These are phyloP conservation scores for Xerocomus nothofagi DNA, from an alignment of 1,284 basidiomycete species.

Conservation along the genomic window DNA sequence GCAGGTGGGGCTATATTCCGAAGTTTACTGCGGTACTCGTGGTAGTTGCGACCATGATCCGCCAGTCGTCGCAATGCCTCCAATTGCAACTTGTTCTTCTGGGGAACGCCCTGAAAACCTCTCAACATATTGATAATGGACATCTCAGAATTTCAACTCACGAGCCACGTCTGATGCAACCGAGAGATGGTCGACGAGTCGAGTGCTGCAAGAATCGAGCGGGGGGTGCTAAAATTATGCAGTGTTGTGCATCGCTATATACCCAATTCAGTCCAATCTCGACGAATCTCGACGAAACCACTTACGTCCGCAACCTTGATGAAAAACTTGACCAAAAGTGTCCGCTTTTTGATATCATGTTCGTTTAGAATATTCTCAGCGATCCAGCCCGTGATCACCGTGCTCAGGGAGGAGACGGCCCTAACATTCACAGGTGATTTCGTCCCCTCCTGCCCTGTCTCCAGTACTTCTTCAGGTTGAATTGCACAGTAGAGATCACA, in stretches of 20 bases:
- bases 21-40: conserved; percentile 84
- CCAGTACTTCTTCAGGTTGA: conserved; percentile 84
- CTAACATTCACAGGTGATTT: conserved; percentile 70
- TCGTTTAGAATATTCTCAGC: conserved; percentile 91
- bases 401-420: conserved; percentile 87
- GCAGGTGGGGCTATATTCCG: conserved; percentile 84
- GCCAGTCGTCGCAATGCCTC: conserved; percentile 84
- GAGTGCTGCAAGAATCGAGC: conserved; percentile 90
- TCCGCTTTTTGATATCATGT: conserved; percentile 86
- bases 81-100: conserved; percentile 81
- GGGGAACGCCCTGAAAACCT: conserved; percentile 66
- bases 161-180: conserved; percentile 89
- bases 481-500: conserved; percentile 85
- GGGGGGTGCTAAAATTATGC: conserved; percentile 91
- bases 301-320: conserved; percentile 94
- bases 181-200: conserved; percentile 94
- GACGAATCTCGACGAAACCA: conserved; percentile 23
- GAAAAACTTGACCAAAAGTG: conserved; percentile 87
- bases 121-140: conserved; percentile 11
- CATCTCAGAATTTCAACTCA: conserved; percentile 40
- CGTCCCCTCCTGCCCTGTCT: conserved; percentile 71
- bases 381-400: conserved; percentile 94
- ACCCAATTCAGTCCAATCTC: conserved; percentile 28
- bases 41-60: conserved; percentile 90
- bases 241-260: conserved; percentile 78